Conservation (phyloP, 306 rosid species). For the Citrullus amarus region DNA sequence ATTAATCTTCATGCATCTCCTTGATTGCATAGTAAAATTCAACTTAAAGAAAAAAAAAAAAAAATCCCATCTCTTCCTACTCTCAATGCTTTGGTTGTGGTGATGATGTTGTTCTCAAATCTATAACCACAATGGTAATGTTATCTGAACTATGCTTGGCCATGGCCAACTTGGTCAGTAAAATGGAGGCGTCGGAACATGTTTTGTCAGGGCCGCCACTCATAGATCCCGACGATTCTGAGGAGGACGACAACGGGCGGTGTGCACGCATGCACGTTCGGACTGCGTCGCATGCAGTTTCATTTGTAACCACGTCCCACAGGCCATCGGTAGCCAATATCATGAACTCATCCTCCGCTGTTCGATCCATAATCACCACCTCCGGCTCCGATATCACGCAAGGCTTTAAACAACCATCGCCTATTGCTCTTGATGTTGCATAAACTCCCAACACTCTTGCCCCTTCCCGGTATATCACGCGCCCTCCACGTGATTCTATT, state of each 20-base stretch:
- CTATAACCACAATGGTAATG: conserved; percentile 74
- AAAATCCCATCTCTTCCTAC: not conserved
- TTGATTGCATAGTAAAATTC: too few species aligned
- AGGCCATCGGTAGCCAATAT: conserved; percentile 80
- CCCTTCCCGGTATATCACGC: conserved; percentile 86
- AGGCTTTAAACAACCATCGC: conserved; percentile 71
- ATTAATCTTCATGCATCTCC: too few species aligned
- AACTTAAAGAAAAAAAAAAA: not conserved
- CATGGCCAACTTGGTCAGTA: conserved; percentile 78
- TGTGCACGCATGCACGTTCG: conserved; percentile 51
- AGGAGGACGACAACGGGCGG: conserved; percentile 4
- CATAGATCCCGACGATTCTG: not conserved
- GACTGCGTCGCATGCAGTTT: conserved; percentile 67
- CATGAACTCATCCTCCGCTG: conserved; percentile 60
- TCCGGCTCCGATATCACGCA: conserved; percentile 87
- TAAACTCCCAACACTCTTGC: conserved; percentile 79
- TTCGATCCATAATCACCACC: conserved; percentile 54
- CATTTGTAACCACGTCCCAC: conserved; percentile 88
- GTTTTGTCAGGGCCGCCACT: conserved; percentile 39
- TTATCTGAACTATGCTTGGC: conserved; percentile 82
- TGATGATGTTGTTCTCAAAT: conserved; percentile 26
- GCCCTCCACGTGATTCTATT: conserved; percentile 68
- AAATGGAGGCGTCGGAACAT: conserved; percentile 63
- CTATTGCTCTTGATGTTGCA: conserved; percentile 90
- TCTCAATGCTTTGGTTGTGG: not conserved